A percentile compares a stretch with the other conserved stretches of the same genome.
Conservation (phyloP, 2,329 filamentous ascomycete species). For the Coleophoma crateriformis region DNA sequence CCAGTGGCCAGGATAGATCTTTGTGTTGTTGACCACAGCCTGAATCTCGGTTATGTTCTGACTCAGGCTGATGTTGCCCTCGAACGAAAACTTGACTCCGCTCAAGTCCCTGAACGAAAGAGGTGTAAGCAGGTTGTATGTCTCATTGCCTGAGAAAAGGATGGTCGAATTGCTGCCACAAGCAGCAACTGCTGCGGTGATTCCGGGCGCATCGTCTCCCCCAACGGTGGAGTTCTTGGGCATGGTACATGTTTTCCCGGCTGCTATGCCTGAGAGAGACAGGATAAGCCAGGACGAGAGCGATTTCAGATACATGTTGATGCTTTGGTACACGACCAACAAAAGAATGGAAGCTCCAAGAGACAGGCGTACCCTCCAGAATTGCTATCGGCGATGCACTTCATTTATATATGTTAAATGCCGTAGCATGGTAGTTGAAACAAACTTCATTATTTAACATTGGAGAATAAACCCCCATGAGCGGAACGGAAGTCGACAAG, state of each 20-base stretch:
- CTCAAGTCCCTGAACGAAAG: conserved; percentile 9
- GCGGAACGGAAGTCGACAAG: too few relatives aligned
- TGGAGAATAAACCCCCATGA: too few relatives aligned
- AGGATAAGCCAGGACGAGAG: not conserved
- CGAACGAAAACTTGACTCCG: conserved; percentile 14
- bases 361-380: too few relatives aligned
- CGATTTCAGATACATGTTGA: not conserved
- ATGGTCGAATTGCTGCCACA: conserved; percentile 11
- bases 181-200: conserved; percentile 6
- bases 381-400: too few relatives aligned
- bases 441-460: too few relatives aligned
- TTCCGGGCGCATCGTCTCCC: not conserved
- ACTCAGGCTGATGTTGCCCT: conserved; percentile 14
- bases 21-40: conserved; percentile 10
- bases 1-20: conserved; percentile 17
- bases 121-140: conserved; percentile 16
- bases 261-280: not conserved
- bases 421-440: too few relatives aligned
- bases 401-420: too few relatives aligned
- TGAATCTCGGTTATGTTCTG: conserved; percentile 14
- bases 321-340: too few relatives aligned
- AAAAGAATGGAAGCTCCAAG: too few relatives aligned
- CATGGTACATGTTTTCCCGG: not conserved
- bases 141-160: conserved; percentile 9
- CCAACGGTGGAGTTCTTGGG: not conserved